phyloP scores from a whole-genome alignment of 345 rosid species.

The Jatropha curcas region DNA sequence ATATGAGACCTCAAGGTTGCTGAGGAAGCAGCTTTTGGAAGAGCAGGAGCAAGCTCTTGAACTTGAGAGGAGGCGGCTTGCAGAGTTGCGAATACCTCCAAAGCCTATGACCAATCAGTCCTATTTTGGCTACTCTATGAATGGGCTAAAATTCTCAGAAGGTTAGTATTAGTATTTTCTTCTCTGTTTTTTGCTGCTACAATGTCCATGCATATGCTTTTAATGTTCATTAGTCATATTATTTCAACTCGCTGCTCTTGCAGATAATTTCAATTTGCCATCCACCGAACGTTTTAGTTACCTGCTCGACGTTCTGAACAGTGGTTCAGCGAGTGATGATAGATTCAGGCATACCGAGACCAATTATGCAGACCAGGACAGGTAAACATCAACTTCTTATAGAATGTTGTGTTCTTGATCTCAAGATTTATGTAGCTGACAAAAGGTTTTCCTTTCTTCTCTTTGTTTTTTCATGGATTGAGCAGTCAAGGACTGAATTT shows the following conservation, averaged over 20 bases:
- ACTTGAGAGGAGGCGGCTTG: constrained; percentile 40
- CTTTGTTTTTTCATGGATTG: too few relatives aligned
- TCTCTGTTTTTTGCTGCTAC: neutral
- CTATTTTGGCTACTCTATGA: constrained; percentile 33
- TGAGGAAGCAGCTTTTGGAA: constrained; percentile 50
- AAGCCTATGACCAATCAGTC: constrained; percentile 35
- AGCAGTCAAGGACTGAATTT: constrained; percentile 49
- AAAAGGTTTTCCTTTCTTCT: neutral
- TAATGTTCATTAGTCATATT: neutral
- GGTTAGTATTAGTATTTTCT: constrained; percentile 26
- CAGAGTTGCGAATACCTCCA: constrained; percentile 33
- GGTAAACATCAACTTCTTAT: constrained; percentile 24
- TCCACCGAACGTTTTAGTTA: constrained; percentile 38
- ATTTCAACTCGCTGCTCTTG: neutral
- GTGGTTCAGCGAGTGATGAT: constrained; percentile 28
- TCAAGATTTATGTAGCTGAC: neutral
- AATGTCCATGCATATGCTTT: too few relatives aligned
- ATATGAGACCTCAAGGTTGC: constrained; percentile 39
- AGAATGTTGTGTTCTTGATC: neutral
- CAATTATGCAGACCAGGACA: constrained; percentile 40
- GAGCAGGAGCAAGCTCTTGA: constrained; percentile 46
- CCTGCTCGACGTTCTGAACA: constrained; percentile 39
- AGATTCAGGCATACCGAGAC: constrained; percentile 26
- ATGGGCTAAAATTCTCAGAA: constrained; percentile 38
- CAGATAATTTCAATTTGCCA: constrained; percentile 37